Percentiles rank a stretch among this genome's conserved stretches.
These are phyloP conservation scores for Aegilops speltoides DNA, from an alignment of 176 grass and related monocot genomes.

Conservation along the genomic window DNA sequence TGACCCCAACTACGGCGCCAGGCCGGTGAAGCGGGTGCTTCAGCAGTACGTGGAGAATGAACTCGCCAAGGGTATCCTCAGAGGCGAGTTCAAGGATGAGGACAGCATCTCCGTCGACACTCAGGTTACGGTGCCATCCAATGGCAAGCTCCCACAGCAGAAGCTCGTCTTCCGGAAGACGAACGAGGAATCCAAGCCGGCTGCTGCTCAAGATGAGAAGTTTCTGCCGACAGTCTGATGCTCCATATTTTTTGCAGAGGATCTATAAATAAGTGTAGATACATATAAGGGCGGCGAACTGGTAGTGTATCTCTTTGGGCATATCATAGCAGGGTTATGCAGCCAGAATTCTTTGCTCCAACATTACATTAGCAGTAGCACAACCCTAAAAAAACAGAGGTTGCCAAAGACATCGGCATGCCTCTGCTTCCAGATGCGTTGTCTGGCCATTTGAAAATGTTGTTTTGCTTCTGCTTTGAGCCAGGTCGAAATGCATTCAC, in stretches of 20 bases:
- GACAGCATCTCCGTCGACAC: slow-evolving; percentile 77
- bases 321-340: background rate
- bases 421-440: too few species aligned
- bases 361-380: background rate
- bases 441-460: too few species aligned
- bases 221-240: slow-evolving; percentile 53
- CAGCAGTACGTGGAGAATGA: slow-evolving; percentile 96
- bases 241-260: background rate
- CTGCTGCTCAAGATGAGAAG: slow-evolving; percentile 49
- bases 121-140: slow-evolving; percentile 62
- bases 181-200: background rate
- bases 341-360: background rate
- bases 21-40: slow-evolving; percentile 90
- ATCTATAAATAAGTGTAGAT: slow-evolving; percentile 45
- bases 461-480: too few species aligned
- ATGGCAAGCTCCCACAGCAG: slow-evolving; percentile 80
- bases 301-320: slow-evolving; percentile 1
- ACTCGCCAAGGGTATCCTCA: slow-evolving; percentile 85
- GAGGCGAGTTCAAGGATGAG: slow-evolving; percentile 86
- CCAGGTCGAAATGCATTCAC: too few species aligned
- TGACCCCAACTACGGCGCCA: slow-evolving; percentile 91
- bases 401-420: accelerated
- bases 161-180: slow-evolving; percentile 72
- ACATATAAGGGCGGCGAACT: slow-evolving; percentile 18
- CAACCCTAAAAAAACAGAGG: background rate